phyloP scores from a whole-genome alignment of 2,329 filamentous ascomycete genomes.

The Phaeosphaeriaceae sp. region DNA sequence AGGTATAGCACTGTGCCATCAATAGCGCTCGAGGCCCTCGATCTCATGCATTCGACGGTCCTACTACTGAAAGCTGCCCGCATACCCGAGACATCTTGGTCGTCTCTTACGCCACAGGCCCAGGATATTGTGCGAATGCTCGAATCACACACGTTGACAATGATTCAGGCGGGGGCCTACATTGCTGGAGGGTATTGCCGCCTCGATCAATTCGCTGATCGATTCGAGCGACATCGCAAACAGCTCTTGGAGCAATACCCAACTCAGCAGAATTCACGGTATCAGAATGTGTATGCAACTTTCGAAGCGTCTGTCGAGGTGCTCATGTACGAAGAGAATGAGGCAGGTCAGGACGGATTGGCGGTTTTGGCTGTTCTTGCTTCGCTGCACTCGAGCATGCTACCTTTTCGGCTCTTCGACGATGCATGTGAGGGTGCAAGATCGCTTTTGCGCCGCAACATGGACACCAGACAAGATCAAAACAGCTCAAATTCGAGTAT shows the following conservation, averaged over 20 bases:
- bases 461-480: too few relatives aligned
- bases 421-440: slow-evolving; percentile 26
- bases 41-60: slow-evolving; percentile 11
- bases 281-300: slow-evolving; percentile 46
- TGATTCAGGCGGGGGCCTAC: slow-evolving; percentile 39
- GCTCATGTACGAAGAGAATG: slow-evolving; percentile 17
- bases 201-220: slow-evolving; percentile 28
- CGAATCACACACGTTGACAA: slow-evolving; percentile 31
- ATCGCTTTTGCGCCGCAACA: background rate
- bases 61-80: slow-evolving; percentile 23
- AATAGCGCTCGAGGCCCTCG: slow-evolving; percentile 20
- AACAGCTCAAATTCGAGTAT: too few relatives aligned
- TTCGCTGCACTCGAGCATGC: slow-evolving; percentile 27
- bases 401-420: slow-evolving; percentile 42
- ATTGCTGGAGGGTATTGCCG: slow-evolving; percentile 30
- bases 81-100: slow-evolving; percentile 7
- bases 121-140: slow-evolving; percentile 15
- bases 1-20: slow-evolving; percentile 11
- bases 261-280: slow-evolving; percentile 38
- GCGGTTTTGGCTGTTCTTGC: slow-evolving; percentile 38
- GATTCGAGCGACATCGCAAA: slow-evolving; percentile 27
- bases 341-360: slow-evolving; percentile 31
- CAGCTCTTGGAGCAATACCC: slow-evolving; percentile 36
- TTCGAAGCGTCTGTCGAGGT: slow-evolving; percentile 45
- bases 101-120: slow-evolving; percentile 5